These are phyloP conservation scores for Pythium apleroticum DNA, from an alignment of 352 stramenopile genomes.

Conservation along the genomic window DNA sequence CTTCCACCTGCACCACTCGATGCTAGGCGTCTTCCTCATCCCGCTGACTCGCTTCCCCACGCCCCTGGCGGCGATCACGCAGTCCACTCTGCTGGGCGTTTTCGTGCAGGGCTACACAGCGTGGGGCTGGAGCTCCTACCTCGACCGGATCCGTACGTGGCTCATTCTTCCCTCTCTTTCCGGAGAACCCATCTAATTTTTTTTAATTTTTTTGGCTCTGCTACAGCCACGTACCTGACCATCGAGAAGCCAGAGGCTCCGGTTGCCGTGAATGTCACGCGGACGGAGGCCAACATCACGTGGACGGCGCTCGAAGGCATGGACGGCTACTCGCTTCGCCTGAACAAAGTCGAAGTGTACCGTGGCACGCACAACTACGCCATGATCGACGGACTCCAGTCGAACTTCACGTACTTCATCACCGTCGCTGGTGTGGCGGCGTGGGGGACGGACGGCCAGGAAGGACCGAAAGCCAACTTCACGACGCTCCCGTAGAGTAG, in stretches of 20 bases:
- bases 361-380: slow-evolving; percentile 47
- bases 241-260: slow-evolving; percentile 43
- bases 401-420: slow-evolving; percentile 77
- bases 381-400: slow-evolving; percentile 39
- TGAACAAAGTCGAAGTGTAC: slow-evolving; percentile 80
- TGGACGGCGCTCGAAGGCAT: slow-evolving; percentile 54
- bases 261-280: slow-evolving; percentile 44
- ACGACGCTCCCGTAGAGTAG: slow-evolving; percentile 37
- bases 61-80: slow-evolving; percentile 46
- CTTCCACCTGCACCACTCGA: slow-evolving; percentile 78
- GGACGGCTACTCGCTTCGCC: slow-evolving; percentile 65
- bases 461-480: slow-evolving; percentile 65
- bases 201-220: too few relatives aligned
- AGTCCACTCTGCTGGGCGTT: slow-evolving; percentile 50
- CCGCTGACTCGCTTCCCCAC: slow-evolving; percentile 73
- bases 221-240: slow-evolving; percentile 65
- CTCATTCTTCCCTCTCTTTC: slow-evolving; percentile 1
- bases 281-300: slow-evolving; percentile 34
- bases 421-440: slow-evolving; percentile 60
- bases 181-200: too few relatives aligned
- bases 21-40: slow-evolving; percentile 60
- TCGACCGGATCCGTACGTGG: slow-evolving; percentile 60
- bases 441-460: slow-evolving; percentile 59
- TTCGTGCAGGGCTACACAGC: slow-evolving; percentile 78
- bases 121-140: slow-evolving; percentile 73